Conservation (phyloP, 2,329 filamentous ascomycete genomes). For the Penicillium sp. region DNA sequence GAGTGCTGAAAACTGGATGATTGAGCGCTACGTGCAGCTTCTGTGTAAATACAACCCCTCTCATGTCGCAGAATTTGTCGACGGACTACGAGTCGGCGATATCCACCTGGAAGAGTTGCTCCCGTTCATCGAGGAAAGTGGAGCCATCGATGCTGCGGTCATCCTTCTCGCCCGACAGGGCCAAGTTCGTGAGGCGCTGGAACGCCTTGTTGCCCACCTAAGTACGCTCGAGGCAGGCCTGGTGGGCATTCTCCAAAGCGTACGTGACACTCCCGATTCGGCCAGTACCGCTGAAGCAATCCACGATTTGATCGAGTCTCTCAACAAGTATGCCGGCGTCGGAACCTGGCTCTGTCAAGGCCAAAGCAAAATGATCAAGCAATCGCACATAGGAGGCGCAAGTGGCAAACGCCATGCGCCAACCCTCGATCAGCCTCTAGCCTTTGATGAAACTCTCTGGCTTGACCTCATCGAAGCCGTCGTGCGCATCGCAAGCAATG, state of each 20-base stretch:
- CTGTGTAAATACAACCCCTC: slow-evolving; percentile 82
- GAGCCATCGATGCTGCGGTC: slow-evolving; percentile 88
- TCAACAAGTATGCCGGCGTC: slow-evolving; percentile 87
- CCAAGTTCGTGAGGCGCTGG: slow-evolving; percentile 76
- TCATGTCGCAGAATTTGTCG: slow-evolving; percentile 82
- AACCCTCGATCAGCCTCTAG: slow-evolving; percentile 54
- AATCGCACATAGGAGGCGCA: slow-evolving; percentile 27
- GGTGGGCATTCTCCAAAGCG: slow-evolving; percentile 65
- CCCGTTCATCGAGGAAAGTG: slow-evolving; percentile 81
- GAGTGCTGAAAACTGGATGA: slow-evolving; percentile 55
- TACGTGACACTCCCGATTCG: slow-evolving; percentile 54
- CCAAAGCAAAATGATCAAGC: slow-evolving; percentile 62
- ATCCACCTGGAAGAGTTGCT: slow-evolving; percentile 75
- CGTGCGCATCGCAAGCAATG: slow-evolving; percentile 60
- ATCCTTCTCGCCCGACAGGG: slow-evolving; percentile 87
- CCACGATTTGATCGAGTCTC: slow-evolving; percentile 67
- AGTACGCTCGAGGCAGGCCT: slow-evolving; percentile 74
- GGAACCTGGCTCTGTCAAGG: slow-evolving; percentile 94
- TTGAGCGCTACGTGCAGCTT: slow-evolving; percentile 81
- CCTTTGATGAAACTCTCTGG: slow-evolving; percentile 62
- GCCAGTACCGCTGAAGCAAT: slow-evolving; percentile 61
- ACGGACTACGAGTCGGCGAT: slow-evolving; percentile 69
- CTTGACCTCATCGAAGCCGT: slow-evolving; percentile 61
- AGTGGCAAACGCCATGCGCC: slow-evolving; percentile 39
- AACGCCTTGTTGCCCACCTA: slow-evolving; percentile 75